Evolutionary conservation across 225 moss, liverwort and hornwort species (phyloP), one percentile per base, ranked within the genome.

Genomic region (Physcomitrellopsis africana): DNA sequence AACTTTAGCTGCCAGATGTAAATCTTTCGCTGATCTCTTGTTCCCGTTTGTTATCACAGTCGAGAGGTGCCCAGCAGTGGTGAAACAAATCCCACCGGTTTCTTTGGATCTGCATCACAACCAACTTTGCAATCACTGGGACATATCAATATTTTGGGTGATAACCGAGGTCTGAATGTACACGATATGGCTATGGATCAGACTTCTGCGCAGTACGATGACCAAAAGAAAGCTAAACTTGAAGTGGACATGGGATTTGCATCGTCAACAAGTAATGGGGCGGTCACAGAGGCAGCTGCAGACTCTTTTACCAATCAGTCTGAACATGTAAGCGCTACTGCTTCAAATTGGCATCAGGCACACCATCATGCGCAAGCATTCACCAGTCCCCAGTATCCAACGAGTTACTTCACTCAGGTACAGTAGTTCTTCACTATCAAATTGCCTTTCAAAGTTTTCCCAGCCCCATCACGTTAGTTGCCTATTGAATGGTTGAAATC

Each of bases 321-420:
- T 46, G 83, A 83, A 63, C 83, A 86, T 73, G 83, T 64, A 49
- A 78, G 41, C 47, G 7, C 65, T 60, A 78, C 67, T 0, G 68
- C 80, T 20, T 71, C 80, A 56, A 79, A 72, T 69, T 86, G 86
- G 86, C 86, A 80, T 51, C 86, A 81, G 65, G 74, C 83, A 60
- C 86, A 86, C 43, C 86, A 86, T 73, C 86, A 86, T 76, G 68
- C 80, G 1, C 86, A 86, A 63, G 80, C 86, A 1, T 86, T 80
- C 37, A 67, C 82, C 9, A 77, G 46, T 64, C 43, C 82, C 43
- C 83, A 86, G 63, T 86, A 80, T 65, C 63, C 86, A 67, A 80
- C 80, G 46, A 46, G 73, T 16, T 80, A 80, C 76, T 83, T 83
- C 51, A 73, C 68, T 65, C 83, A 76, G 83, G 80, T 83, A 80